Evolutionary conservation across 2,329 filamentous ascomycete genomes (phyloP).

Genomic region (Paradendryphiella salina): DNA sequence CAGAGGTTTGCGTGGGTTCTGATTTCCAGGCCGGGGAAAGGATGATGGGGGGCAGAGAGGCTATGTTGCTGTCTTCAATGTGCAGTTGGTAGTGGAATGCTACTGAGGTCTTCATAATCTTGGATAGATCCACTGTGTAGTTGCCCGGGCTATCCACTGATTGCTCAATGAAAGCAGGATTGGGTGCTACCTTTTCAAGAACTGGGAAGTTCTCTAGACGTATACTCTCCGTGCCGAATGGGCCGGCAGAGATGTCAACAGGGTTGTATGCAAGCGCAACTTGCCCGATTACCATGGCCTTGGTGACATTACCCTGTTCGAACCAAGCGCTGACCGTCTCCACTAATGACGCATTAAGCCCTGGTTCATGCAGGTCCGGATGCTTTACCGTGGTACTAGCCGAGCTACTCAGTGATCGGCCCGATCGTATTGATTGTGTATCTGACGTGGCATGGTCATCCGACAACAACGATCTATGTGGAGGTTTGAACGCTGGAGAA

Average conservation of each 20-base stretch:
- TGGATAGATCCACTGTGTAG: constrained; percentile 74
- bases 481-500: constrained; percentile 44
- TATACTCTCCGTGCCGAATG: constrained; percentile 63
- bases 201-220: constrained; percentile 83
- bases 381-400: constrained; percentile 69
- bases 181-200: constrained; percentile 92
- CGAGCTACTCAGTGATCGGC: constrained; percentile 73
- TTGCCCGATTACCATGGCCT: constrained; percentile 79
- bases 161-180: constrained; percentile 85
- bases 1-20: constrained; percentile 80
- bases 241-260: constrained; percentile 50
- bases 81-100: constrained; percentile 94
- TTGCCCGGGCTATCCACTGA: constrained; percentile 71
- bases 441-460: constrained; percentile 71
- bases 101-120: constrained; percentile 71
- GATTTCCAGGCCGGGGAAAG: constrained; percentile 80
- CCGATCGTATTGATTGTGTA: constrained; percentile 87
- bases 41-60: constrained; percentile 69
- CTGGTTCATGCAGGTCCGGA: constrained; percentile 76
- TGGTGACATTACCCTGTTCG: constrained; percentile 70
- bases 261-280: constrained; percentile 83
- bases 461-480: constrained; percentile 42
- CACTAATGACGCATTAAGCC: constrained; percentile 85
- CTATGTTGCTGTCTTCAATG: constrained; percentile 59
- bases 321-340: constrained; percentile 89